Conservation (phyloP, 306 rosid species). For the Gleditsia sinensis region DNA sequence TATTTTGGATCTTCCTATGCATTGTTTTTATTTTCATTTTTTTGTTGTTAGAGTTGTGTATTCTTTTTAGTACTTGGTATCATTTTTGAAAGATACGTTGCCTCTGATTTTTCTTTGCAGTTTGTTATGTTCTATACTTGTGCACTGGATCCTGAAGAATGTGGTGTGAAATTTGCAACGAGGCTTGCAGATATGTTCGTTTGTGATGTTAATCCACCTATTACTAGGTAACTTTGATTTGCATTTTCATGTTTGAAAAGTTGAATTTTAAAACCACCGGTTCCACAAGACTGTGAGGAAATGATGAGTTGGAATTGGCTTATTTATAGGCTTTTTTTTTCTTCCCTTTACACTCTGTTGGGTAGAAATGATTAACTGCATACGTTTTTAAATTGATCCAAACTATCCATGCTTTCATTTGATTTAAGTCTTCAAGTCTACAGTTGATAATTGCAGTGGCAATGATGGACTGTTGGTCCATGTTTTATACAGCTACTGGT, state of each 20-base stretch:
- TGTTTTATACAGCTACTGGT: background rate
- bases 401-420: background rate
- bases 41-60: too few species aligned
- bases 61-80: too few species aligned
- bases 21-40: too few species aligned
- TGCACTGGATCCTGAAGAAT: slow-evolving; percentile 78
- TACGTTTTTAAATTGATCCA: background rate
- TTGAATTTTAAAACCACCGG: background rate
- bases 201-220: slow-evolving; percentile 44
- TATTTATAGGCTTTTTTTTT: background rate
- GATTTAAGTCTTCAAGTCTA: background rate
- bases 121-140: slow-evolving; percentile 89
- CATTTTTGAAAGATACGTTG: slow-evolving; percentile 20
- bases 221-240: slow-evolving; percentile 53
- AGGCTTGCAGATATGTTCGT: slow-evolving; percentile 59
- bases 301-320: background rate
- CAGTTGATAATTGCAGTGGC: background rate
- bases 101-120: slow-evolving; percentile 47
- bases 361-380: background rate
- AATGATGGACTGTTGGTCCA: background rate
- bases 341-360: background rate
- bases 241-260: background rate
- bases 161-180: slow-evolving; percentile 69
- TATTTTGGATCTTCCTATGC: too few species aligned
- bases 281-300: background rate